Evolutionary conservation across 441 rosid genomes (phyloP), one percentile per base, ranked within the genome.

Genomic region (Flueggea neowawraea): DNA sequence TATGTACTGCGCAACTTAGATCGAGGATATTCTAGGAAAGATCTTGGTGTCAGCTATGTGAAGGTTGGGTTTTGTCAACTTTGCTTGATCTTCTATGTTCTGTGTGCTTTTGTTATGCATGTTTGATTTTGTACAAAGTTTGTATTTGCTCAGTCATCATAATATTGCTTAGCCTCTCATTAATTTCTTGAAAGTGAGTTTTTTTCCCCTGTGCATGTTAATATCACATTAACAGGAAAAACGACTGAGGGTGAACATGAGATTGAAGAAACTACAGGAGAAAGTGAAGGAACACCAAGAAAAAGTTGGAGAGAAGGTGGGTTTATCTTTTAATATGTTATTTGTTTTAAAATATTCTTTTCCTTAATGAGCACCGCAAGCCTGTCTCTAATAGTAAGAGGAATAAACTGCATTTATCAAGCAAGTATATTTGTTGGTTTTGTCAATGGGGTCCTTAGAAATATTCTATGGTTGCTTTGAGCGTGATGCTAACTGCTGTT

Each of bases 21-120:
- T 55, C 73, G 94, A 41, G 96, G 96, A 48, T 89, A 89, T 73
- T 76, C 91, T n/a, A 81, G 94, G 71, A 83, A 89, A 73, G 96
- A 89, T 12, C 89, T 89, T 7, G 88, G 88, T 58, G 89, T 89
- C 60, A 89, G 94, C 84, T 89, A 71, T 16, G 96, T 89, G 32
- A 85, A 89, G 96, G 96, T 60, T n/a, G 11, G 60, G 16, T 32
- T 12, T 44, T 49, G 59, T 33, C 33, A 10, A 0, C 39, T 45
- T 12, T 41, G 16, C 16, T 44, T n/a, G n/a, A n/a, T n/a, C n/a
- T n/a, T 16, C 36, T 22, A 15, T 52, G 13, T 45, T 45, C 50
- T 12, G 31, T 57, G 3, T 0, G 3, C 11, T 16, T 36, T n/a
- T 17, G 36, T 56, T 44, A 15, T 52, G 43, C 13, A 1, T 47